Percentiles rank a stretch among this genome's conserved stretches.
Evolutionary conservation across 164 flowering plant species (phyloP).

Genomic region (Vitis amurensis): DNA sequence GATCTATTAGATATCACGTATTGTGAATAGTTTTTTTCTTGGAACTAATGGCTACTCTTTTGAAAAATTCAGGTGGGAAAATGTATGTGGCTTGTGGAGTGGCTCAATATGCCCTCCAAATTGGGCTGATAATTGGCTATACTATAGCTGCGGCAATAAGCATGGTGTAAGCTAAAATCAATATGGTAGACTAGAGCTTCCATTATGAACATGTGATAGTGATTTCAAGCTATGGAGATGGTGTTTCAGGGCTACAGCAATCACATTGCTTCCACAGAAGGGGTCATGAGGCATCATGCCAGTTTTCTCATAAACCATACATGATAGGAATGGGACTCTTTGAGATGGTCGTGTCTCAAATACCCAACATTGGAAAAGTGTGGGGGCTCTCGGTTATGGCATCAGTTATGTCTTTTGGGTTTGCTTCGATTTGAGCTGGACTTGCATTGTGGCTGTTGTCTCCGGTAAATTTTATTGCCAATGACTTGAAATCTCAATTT

Average conservation of each 20-base stretch:
- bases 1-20: no score
- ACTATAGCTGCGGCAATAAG: conserved; percentile 53
- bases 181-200: no score
- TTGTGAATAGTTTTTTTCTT: no score
- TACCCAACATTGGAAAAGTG: conserved; percentile 48
- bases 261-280: conserved; percentile 45
- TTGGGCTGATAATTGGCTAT: conserved; percentile 42
- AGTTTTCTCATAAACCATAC: conserved; percentile 25
- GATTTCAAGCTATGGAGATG: not conserved
- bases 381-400: conserved; percentile 49
- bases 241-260: conserved; percentile 33
- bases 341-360: conserved; percentile 45
- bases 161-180: conserved; percentile 41
- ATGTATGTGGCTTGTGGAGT: conserved; percentile 33
- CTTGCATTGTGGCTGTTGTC: conserved; percentile 33
- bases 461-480: conserved; percentile 20
- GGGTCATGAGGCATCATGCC: conserved; percentile 38
- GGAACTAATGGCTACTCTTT: no score
- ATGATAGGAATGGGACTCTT: conserved; percentile 38
- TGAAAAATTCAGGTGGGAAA: conserved; percentile 25
- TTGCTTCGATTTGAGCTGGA: conserved; percentile 38
- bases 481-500: no score
- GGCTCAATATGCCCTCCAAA: conserved; percentile 30
- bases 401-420: conserved; percentile 52
- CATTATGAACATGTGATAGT: no score